phyloP scores from a whole-genome alignment of 176 grass and related monocot genomes.

The Metroxylon sagu region DNA sequence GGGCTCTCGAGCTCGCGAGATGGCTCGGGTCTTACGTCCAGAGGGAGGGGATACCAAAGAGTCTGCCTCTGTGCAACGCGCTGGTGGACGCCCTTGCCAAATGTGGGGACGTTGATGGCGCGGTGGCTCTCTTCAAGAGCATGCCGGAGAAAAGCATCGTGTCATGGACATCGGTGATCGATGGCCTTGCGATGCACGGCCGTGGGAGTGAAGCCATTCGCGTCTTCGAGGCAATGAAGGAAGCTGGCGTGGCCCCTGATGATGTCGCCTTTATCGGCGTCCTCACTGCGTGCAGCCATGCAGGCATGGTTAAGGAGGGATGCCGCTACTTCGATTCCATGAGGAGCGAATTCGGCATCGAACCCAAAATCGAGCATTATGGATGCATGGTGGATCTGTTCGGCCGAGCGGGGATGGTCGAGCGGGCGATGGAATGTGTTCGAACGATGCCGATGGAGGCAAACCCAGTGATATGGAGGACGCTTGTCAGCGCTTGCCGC shows the following conservation, averaged over 20 bases:
- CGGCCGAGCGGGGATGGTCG: conserved; percentile 46
- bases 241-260: conserved; percentile 31
- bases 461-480: conserved; percentile 57
- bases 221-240: conserved; percentile 46
- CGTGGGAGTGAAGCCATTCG: conserved; percentile 41
- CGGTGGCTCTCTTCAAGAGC: conserved; percentile 32
- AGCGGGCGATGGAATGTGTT: conserved; percentile 41
- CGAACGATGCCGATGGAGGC: conserved; percentile 48
- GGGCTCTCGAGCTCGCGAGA: conserved; percentile 52
- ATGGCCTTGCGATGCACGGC: conserved; percentile 65
- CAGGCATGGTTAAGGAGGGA: conserved; percentile 56
- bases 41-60: conserved; percentile 28
- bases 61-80: conserved; percentile 40
- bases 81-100: conserved; percentile 47
- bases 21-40: conserved; percentile 46
- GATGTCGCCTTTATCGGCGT: conserved; percentile 53
- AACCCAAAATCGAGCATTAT: conserved; percentile 69
- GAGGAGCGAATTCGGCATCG: conserved; percentile 32
- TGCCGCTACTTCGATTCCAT: conserved; percentile 43
- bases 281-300: conserved; percentile 58
- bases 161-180: conserved; percentile 56
- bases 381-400: conserved; percentile 73
- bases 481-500: conserved; percentile 45
- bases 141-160: conserved; percentile 46
- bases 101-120: conserved; percentile 54